phyloP scores from a whole-genome alignment of 306 rosid genomes.

The Cucumis melo region DNA sequence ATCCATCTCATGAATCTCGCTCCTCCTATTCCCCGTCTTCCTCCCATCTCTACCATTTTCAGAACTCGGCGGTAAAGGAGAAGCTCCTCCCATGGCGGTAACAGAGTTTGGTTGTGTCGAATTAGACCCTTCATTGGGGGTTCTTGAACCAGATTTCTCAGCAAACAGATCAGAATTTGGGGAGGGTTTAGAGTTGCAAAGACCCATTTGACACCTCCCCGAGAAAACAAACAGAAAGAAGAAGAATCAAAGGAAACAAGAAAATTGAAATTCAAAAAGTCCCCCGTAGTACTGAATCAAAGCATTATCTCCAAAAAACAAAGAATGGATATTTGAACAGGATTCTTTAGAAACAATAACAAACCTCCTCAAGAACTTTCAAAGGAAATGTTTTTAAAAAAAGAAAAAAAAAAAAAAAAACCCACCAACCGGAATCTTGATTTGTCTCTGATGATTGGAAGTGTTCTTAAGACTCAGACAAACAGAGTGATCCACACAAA shows the following conservation, averaged over 20 bases:
- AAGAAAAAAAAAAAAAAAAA: not conserved
- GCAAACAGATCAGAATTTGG: slow-evolving; percentile 19
- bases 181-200: slow-evolving; percentile 64
- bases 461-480: slow-evolving; percentile 7
- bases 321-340: not conserved
- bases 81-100: not conserved
- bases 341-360: not conserved
- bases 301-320: not conserved
- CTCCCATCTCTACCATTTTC: slow-evolving; percentile 21
- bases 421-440: slow-evolving; percentile 8
- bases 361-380: not conserved
- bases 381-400: not conserved
- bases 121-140: not conserved
- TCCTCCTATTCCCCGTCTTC: not conserved
- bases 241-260: not conserved
- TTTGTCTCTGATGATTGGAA: slow-evolving; percentile 12
- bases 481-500: slow-evolving; percentile 5
- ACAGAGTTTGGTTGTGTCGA: slow-evolving; percentile 8
- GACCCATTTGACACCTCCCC: slow-evolving; percentile 46
- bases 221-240: slow-evolving; percentile 1
- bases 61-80: slow-evolving; percentile 17
- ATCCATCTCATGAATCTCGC: slow-evolving; percentile 8
- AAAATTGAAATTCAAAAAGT: slow-evolving; percentile 19
- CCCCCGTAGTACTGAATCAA: not conserved
- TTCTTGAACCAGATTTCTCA: slow-evolving; percentile 16